Base-by-base conservation (phyloP, 257 asterid species). In the Jaltomata sinuosa region DNA sequence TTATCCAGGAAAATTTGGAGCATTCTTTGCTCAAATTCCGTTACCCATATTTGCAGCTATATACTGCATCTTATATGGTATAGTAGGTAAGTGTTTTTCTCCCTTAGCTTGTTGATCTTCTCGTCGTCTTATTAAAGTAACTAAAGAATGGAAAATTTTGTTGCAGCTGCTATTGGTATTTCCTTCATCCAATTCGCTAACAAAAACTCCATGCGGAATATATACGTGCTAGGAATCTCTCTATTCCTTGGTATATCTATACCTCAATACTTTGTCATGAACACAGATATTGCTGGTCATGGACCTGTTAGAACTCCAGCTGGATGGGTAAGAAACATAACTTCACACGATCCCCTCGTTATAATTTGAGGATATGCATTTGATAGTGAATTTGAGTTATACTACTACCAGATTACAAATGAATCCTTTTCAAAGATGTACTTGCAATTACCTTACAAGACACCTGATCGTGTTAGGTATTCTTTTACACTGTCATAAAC, bases 31-130 rank as follows among this genome's bases (percentile, higher is more conserved):
- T 45, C 90, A 97, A 15, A 97, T 95, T 83, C 99, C 99, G 3
- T 80, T 95, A 83, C 99, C 99, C 19, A 91, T 97, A 85, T 97
- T 94, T 87, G 97, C 97, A 12, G 99, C 99, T n/a, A 88, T 93
- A 82, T 97, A 97, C 87, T 97, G 99, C 49, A 83, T 97, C 86
- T 83, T 95, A 61, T 97, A 97, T 40, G 98, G 98, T 80, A 92
- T 97, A 74, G 99, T 95, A 72, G 99, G 99, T 97, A 83, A 91
- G 98, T 87, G 25, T 40, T 54, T 80, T 9, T 6, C 45, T 19
- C 32, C 21, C 32, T 9, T 42, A 15, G 5, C 79, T 77, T 16
- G 77, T 32, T 54, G 10, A 52, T 85, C 54, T 61, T 83, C 77
- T 81, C 9, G 21, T 34, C 52, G 15, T 71, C 59, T 80, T n/a